Percentiles rank a stretch among this genome's conserved stretches.
Evolutionary conservation across 208 protist species (phyloP).

Genomic region (Trypanosoma melophagium): DNA sequence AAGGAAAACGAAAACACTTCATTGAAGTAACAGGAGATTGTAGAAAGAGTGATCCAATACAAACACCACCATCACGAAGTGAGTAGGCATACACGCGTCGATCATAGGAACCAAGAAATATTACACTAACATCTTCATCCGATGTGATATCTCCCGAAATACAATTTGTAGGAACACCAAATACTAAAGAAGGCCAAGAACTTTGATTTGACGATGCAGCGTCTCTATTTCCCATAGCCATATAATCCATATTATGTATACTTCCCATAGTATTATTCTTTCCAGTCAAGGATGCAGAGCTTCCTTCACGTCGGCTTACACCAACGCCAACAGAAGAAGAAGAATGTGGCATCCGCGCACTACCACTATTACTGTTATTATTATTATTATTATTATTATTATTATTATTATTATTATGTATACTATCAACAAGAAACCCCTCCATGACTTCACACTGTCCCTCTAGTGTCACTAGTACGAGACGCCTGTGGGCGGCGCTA

Average conservation of each 20-base stretch:
- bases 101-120: conserved; percentile 83
- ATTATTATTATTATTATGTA: background rate
- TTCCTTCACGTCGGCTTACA: no score
- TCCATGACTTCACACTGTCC: conserved; percentile 85
- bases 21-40: conserved; percentile 76
- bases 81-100: conserved; percentile 81
- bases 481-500: conserved; percentile 33
- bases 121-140: conserved; percentile 28
- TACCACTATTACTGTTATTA: background rate
- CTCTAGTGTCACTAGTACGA: conserved; percentile 85
- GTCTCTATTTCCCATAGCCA: no score
- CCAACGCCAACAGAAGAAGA: conserved; percentile 1
- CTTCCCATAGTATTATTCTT: no score
- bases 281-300: no score
- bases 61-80: conserved; percentile 37
- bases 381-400: no score
- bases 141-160: conserved; percentile 60
- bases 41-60: conserved; percentile 70
- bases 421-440: conserved; percentile 40
- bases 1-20: conserved; percentile 56
- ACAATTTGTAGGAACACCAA: conserved; percentile 82
- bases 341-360: no score
- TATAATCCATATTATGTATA: no score
- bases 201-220: background rate
- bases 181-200: conserved; percentile 29